These are phyloP conservation scores for Colletotrichum tabaci DNA, from an alignment of 2,329 filamentous ascomycete genomes.

Conservation along the genomic window DNA sequence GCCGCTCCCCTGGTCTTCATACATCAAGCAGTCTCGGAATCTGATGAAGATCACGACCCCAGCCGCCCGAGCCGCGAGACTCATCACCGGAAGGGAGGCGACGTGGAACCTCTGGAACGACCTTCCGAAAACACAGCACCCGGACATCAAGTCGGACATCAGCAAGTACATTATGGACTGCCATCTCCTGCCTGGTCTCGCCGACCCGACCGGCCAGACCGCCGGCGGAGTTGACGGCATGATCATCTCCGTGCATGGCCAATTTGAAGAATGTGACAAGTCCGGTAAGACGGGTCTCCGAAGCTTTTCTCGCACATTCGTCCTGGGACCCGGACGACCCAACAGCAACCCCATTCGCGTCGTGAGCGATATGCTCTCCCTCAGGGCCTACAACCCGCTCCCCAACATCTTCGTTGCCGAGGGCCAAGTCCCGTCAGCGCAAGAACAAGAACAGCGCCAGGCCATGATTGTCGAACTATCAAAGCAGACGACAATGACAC, in stretches of 20 bases:
- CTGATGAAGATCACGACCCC: conserved; percentile 77
- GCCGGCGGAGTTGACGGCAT: conserved; percentile 80
- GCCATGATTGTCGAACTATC: conserved; percentile 83
- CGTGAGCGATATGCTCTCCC: conserved; percentile 82
- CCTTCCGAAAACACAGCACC: conserved; percentile 82
- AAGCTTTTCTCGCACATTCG: conserved; percentile 86
- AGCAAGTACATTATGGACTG: conserved; percentile 89
- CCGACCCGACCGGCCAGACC: conserved; percentile 77
- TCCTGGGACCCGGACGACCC: conserved; percentile 81
- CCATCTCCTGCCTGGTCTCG: conserved; percentile 79
- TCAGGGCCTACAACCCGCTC: conserved; percentile 75
- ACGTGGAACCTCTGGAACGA: conserved; percentile 79
- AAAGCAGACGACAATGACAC: conserved; percentile 84
- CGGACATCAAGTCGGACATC: conserved; percentile 75
- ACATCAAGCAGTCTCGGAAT: conserved; percentile 85
- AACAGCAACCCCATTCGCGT: conserved; percentile 78
- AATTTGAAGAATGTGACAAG: conserved; percentile 82
- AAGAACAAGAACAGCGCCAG: conserved; percentile 66
- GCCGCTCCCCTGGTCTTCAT: conserved; percentile 77
- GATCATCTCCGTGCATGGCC: conserved; percentile 84
- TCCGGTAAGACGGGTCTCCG: conserved; percentile 74
- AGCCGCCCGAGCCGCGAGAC: conserved; percentile 74
- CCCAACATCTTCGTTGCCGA: conserved; percentile 58
- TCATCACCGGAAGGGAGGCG: conserved; percentile 74
- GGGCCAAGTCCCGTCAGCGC: conserved; percentile 44